Conservation (phyloP, 2,329 filamentous ascomycete genomes). For the Knoxdaviesia capensis region DNA sequence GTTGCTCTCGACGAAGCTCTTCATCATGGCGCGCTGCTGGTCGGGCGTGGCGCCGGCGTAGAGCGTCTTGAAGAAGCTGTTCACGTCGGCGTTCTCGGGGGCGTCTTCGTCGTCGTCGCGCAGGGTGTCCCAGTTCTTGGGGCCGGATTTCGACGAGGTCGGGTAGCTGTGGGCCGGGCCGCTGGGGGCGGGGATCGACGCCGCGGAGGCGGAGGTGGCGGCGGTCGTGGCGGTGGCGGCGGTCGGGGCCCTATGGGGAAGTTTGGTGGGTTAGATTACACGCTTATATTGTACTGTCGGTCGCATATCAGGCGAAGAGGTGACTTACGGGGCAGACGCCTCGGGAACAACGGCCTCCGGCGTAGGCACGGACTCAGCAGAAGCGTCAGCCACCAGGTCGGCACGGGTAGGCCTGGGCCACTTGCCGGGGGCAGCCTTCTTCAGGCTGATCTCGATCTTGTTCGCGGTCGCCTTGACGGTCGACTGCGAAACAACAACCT, state of each 20-base stretch:
- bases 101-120: slow-evolving; percentile 30
- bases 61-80: slow-evolving; percentile 77
- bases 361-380: not conserved
- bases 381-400: too few relatives aligned
- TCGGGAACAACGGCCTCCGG: slow-evolving; percentile 12
- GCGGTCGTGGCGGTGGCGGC: slow-evolving; percentile 2
- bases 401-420: slow-evolving; percentile 28
- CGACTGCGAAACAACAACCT: slow-evolving; percentile 40
- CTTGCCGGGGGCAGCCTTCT: slow-evolving; percentile 47
- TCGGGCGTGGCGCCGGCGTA: slow-evolving; percentile 62
- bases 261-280: too few relatives aligned
- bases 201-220: not conserved
- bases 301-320: too few relatives aligned
- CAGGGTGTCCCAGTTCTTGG: slow-evolving; percentile 85
- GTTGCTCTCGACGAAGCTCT: slow-evolving; percentile 87
- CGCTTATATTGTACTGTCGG: too few relatives aligned
- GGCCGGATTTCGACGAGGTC: slow-evolving; percentile 63
- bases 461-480: slow-evolving; percentile 47
- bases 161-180: slow-evolving; percentile 45
- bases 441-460: slow-evolving; percentile 61
- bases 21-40: slow-evolving; percentile 86
- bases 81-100: slow-evolving; percentile 37
- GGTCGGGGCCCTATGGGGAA: not conserved
- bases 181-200: not conserved
- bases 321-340: not conserved